phyloP scores from a whole-genome alignment of 257 asterid species.

The Leptodermis oblonga region DNA sequence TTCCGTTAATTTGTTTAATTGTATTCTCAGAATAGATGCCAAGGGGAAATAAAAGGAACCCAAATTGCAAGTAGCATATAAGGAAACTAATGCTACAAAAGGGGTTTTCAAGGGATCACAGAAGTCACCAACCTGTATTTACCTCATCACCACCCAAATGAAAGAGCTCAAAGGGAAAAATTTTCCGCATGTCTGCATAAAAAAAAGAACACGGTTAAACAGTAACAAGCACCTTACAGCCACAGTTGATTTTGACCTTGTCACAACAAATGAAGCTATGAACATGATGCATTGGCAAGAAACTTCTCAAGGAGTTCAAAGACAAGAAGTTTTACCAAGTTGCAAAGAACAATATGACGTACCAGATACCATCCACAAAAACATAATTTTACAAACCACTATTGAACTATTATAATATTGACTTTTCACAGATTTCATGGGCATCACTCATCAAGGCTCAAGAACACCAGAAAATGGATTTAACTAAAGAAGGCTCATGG shows the following conservation, averaged over 20 bases:
- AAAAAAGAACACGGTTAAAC: constrained; percentile 14
- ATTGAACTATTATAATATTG: neutral
- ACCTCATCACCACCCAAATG: constrained; percentile 98
- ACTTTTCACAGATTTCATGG: too few species aligned
- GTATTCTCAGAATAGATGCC: neutral
- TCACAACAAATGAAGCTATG: neutral
- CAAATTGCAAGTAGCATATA: neutral
- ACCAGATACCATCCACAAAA: neutral
- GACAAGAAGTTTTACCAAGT: neutral
- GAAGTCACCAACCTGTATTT: constrained; percentile 55
- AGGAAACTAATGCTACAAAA: neutral
- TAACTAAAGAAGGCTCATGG: too few species aligned
- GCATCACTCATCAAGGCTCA: neutral
- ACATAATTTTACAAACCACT: neutral
- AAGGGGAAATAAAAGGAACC: neutral
- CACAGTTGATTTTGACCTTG: too few species aligned
- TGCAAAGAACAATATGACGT: neutral
- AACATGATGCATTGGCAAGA: neutral
- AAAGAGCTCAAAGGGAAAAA: constrained; percentile 82
- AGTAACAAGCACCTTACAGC: neutral
- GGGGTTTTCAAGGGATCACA: constrained; percentile 10
- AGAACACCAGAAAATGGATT: too few species aligned
- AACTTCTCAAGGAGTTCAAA: neutral
- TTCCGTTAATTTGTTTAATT: neutral
- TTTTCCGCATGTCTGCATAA: constrained; percentile 71